Base-by-base conservation (phyloP, 2,329 filamentous ascomycete species). In the Exophiala sp. region DNA sequence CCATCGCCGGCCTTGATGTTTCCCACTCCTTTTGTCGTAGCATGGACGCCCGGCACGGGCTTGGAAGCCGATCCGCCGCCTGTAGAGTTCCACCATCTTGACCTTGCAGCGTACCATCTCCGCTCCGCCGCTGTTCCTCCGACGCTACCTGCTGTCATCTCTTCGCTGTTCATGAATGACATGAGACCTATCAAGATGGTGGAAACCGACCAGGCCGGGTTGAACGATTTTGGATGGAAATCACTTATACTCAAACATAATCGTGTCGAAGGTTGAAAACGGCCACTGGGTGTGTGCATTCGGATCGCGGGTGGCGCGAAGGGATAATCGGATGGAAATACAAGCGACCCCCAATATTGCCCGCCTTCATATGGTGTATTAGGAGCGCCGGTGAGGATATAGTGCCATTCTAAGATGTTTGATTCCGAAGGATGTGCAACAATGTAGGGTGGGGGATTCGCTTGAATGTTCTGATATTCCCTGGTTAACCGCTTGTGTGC, bases 161-260 rank as follows among this genome's bases (percentile, higher is more conserved):
- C 93, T 65, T 98, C 91, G 58, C 87, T 88, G 2, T 91, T 97
- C 93, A 98, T 98, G 70, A 98, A 98, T 32, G 86, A 94, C 56
- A 97, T 75, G 22, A 98, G 79, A 8, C 93, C 93, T 48, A 95
- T 94, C 13, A 98, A 74, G 58, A 98, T 98, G 0, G 93, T 98
- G 47, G 86, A 91, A 6, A 98, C 93, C 65, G 95, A 91, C 93
- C 93, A 98, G 1, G 93, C 90, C 1, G 93, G 93, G 67, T 98
- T 98, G 75, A 97, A 98, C 22, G 86, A 91, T 68, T 95, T 95
- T 2, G 93, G 93, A 66, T 98, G 93, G 71, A 97, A 98, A 66
- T 98, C 93, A 62, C 85, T 91, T 63, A 98, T 98, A 65, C 87
- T 94, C 41, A 98, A 83, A 64, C 93, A 98, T 18, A 98, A 81